Evolutionary conservation across 352 stramenopile genomes (phyloP), one percentile per base, ranked within the genome.

Genomic region (Pythium pyrilobum): DNA sequence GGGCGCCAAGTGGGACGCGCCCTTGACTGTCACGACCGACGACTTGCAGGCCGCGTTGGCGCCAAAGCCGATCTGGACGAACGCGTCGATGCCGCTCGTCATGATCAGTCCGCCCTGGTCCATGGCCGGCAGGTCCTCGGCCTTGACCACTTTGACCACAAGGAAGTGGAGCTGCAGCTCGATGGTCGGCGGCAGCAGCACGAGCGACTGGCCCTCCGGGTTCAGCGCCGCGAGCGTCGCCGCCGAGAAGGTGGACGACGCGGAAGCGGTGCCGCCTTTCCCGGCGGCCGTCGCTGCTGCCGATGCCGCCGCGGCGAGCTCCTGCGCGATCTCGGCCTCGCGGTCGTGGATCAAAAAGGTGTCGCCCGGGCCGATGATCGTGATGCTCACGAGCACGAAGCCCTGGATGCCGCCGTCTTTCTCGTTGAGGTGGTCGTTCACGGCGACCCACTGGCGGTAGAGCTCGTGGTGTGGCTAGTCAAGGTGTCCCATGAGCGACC

Each of bases 371-470:
- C 81, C 81, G 15, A 88, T 71, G n/a, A 90, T 66, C 5, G 71
- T 80, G 20, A 89, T 69, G 20, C 73, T 87, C 16, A 90, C 59
- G 0, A 90, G 62, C 10, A 92, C 31, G 56, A 87, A 92, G 0
- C 81, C 81, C 41, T 97, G 89, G 13, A 96, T 78, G 7, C 89
- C 89, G 28, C 67, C 67, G 42, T 97, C 85, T 34, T 88, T 90
- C 12, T 67, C 47, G 53, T 80, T 95, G 21, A 92, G 56, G 36
- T 96, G 82, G 41, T 97, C 88, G 56, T 96, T 80, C 4, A 97
- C 63, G n/a, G 80, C 84, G 20, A 97, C 81, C 89, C 89, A 97
- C 52, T 95, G 76, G 2, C 87, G 77, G 54, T 96, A 92, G 0
- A 96, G 42, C 52, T 97, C 87, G 52, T 96, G 89, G 28, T 93